Evolutionary conservation across 768 basidiomycete genomes (phyloP).

Genomic region (Phylloporus arenicola): DNA sequence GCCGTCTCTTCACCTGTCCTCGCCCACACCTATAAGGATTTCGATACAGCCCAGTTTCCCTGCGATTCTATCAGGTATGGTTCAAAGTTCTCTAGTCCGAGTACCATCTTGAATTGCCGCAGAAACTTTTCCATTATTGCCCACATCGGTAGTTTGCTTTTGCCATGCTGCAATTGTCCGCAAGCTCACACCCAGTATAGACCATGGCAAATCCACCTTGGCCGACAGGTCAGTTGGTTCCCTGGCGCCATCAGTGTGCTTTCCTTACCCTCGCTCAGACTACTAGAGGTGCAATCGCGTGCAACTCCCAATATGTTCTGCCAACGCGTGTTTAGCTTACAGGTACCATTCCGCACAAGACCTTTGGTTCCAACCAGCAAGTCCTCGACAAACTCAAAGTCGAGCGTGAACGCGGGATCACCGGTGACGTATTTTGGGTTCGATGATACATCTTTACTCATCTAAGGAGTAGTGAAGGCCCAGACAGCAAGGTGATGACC

Average conservation of each 20-base stretch:
- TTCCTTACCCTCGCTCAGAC: conserved; percentile 35
- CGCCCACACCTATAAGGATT: conserved; percentile 27
- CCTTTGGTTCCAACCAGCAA: conserved; percentile 69
- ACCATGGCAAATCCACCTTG: conserved; percentile 94
- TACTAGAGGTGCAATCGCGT: conserved; percentile 56
- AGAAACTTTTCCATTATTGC: conserved; percentile 97
- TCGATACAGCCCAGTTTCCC: conserved; percentile 58
- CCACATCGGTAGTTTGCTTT: conserved; percentile 64
- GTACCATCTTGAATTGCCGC: background rate
- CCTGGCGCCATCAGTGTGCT: background rate
- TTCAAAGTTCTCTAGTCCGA: background rate
- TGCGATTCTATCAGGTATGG: conserved; percentile 64
- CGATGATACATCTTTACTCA: conserved; percentile 1
- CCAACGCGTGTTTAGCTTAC: conserved; percentile 56
- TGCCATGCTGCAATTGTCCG: background rate
- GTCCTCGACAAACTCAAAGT: conserved; percentile 94
- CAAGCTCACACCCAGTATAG: conserved; percentile 34
- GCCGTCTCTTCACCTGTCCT: conserved; percentile 27
- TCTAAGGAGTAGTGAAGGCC: conserved; percentile 66
- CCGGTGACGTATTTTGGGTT: conserved; percentile 43
- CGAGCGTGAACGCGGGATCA: conserved; percentile 94
- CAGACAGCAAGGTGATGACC: conserved; percentile 78
- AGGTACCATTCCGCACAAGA: conserved; percentile 70
- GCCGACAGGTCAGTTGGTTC: conserved; percentile 64
- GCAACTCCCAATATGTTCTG: background rate